Evolutionary conservation across 371 early-diverging fungal genomes (phyloP).

Genomic region (Circinella umbellata): DNA sequence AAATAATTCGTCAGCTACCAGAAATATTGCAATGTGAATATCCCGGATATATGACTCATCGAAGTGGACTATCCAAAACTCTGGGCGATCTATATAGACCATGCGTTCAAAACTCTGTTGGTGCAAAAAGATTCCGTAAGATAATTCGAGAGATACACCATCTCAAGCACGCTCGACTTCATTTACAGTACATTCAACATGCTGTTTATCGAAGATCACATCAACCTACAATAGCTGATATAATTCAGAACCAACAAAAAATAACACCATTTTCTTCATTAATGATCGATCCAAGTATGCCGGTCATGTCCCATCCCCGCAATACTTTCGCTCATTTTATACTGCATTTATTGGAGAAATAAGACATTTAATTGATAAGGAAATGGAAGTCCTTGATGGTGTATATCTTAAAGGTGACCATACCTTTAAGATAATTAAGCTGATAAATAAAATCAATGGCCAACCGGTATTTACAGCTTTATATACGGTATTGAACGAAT

Average conservation of each 20-base stretch:
- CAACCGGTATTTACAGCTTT: not conserved
- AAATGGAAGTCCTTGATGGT: not conserved
- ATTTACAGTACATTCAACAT: not conserved
- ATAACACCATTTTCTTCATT: not conserved
- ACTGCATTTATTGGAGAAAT: not conserved
- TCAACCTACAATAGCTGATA: too few species aligned
- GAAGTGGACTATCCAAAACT: not conserved
- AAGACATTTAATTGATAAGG: not conserved
- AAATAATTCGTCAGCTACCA: too few species aligned
- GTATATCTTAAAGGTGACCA: not conserved
- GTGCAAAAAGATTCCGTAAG: not conserved
- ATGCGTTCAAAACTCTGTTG: conserved; percentile 1
- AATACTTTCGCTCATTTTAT: not conserved
- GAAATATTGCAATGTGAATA: too few species aligned
- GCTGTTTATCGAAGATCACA: not conserved
- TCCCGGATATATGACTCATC: too few species aligned
- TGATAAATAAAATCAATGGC: not conserved
- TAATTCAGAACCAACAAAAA: too few species aligned
- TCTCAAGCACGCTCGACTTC: not conserved
- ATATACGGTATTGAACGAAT: conserved; percentile 1
- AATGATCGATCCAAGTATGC: not conserved
- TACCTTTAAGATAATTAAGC: conserved; percentile 1
- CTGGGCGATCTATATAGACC: not conserved
- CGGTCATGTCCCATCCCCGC: not conserved
- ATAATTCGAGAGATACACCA: not conserved